Conservation (phyloP, 257 asterid genomes). For the Galeopsis tetrahit region DNA sequence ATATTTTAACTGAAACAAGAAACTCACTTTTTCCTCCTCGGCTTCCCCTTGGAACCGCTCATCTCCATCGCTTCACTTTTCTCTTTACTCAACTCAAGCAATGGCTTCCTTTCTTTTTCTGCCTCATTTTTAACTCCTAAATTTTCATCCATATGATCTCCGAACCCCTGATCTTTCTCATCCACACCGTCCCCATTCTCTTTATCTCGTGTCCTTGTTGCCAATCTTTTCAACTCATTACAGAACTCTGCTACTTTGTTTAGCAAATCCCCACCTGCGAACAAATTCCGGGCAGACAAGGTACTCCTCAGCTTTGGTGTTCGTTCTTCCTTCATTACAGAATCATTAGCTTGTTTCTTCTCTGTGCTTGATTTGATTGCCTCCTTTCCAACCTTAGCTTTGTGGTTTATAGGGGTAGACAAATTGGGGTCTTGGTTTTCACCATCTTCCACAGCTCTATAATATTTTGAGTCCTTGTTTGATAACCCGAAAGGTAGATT, state of each 20-base stretch:
- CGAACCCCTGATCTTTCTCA: conserved; percentile 25
- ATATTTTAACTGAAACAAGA: not conserved
- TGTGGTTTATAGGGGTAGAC: conserved; percentile 57
- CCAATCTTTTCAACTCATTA: conserved; percentile 81
- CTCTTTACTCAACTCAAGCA: conserved; percentile 54
- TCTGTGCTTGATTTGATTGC: conserved; percentile 65
- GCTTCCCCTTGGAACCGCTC: conserved; percentile 57
- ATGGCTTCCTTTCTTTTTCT: conserved; percentile 75
- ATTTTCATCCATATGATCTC: conserved; percentile 24
- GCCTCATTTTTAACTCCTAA: conserved; percentile 36
- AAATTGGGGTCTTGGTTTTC: conserved; percentile 80
- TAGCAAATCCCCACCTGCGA: conserved; percentile 83
- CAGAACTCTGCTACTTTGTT: conserved; percentile 86
- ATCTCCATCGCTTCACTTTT: conserved; percentile 48
- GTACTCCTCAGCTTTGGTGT: conserved; percentile 77
- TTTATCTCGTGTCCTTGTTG: conserved; percentile 58
- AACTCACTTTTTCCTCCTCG: conserved; percentile 64
- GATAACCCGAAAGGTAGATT: conserved; percentile 47
- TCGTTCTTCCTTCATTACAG: conserved; percentile 40
- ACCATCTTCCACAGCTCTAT: conserved; percentile 49
- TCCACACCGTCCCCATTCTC: conserved; percentile 35
- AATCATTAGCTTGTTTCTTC: conserved; percentile 46
- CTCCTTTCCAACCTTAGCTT: conserved; percentile 51
- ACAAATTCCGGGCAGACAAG: conserved; percentile 78
- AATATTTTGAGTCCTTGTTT: conserved; percentile 45